These are phyloP conservation scores for Schizochytrium sp. DNA, from an alignment of 108 stramenopile genomes.

Conservation along the genomic window DNA sequence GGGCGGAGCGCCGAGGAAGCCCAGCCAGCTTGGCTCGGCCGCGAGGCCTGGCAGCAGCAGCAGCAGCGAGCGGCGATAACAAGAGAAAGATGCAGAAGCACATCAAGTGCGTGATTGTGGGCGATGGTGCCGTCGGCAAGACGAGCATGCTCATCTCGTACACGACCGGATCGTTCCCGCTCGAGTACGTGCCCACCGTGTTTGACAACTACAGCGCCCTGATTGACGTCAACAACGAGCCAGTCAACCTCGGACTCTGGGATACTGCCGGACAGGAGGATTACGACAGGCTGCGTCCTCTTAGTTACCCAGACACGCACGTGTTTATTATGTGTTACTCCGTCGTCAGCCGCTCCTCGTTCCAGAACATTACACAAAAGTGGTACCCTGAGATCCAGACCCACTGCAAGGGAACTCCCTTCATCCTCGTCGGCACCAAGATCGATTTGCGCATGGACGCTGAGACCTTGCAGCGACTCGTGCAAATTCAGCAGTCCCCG, in stretches of 20 bases:
- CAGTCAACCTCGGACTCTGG: conserved; percentile 36
- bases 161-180: conserved; percentile 59
- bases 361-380: conserved; percentile 53
- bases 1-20: too few species aligned
- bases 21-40: too few species aligned
- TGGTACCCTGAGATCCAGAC: conserved; percentile 50
- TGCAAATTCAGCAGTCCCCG: conserved; percentile 27
- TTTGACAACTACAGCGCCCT: conserved; percentile 59
- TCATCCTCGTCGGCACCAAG: conserved; percentile 56
- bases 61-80: too few species aligned
- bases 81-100: background rate
- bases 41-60: too few species aligned
- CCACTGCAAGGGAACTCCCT: conserved; percentile 53
- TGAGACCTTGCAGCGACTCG: conserved; percentile 17
- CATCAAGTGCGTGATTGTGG: conserved; percentile 24
- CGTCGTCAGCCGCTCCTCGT: conserved; percentile 37
- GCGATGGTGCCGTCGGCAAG: conserved; percentile 55
- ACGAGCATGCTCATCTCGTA: conserved; percentile 59
- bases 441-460: conserved; percentile 40
- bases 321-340: conserved; percentile 56
- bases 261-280: conserved; percentile 63
- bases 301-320: conserved; percentile 57
- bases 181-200: conserved; percentile 55
- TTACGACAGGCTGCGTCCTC: conserved; percentile 58
- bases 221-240: conserved; percentile 44